These are phyloP conservation scores for Coelastrella sp. DNA, from an alignment of 139 green algal genomes.

Conservation along the genomic window DNA sequence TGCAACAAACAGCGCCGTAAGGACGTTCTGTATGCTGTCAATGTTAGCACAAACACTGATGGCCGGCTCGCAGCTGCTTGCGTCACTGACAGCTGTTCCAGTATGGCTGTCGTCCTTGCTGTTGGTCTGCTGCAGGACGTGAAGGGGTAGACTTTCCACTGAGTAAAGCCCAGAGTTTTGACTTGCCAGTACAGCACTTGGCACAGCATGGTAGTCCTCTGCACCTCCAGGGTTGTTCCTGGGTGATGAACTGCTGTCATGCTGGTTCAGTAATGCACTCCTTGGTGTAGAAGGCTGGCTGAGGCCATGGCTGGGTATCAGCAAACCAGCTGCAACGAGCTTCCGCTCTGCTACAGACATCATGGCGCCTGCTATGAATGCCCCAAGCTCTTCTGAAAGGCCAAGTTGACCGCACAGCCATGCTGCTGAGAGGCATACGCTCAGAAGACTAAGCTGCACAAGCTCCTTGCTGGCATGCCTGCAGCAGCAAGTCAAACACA, in stretches of 20 bases:
- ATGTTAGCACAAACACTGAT: conserved; percentile 55
- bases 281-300: conserved; percentile 1
- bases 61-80: conserved; percentile 11
- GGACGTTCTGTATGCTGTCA: conserved; percentile 75
- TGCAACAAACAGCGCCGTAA: conserved; percentile 94
- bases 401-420: conserved; percentile 72
- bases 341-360: conserved; percentile 47
- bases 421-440: conserved; percentile 81
- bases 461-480: conserved; percentile 73
- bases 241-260: background rate
- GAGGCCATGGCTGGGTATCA: background rate
- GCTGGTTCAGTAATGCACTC: background rate
- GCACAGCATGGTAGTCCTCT: background rate
- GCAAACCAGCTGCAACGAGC: conserved; percentile 18
- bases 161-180: background rate
- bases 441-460: conserved; percentile 85
- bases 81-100: conserved; percentile 38
- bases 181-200: background rate
- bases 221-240: background rate
- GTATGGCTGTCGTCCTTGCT: background rate
- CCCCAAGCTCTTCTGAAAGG: conserved; percentile 90
- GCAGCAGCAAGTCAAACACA: background rate
- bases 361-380: conserved; percentile 87
- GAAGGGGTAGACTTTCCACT: background rate
- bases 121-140: background rate